Percentiles rank a stretch among this genome's conserved stretches.
phyloP scores from a whole-genome alignment of 257 asterid species.

The Ocimum tenuiflorum region DNA sequence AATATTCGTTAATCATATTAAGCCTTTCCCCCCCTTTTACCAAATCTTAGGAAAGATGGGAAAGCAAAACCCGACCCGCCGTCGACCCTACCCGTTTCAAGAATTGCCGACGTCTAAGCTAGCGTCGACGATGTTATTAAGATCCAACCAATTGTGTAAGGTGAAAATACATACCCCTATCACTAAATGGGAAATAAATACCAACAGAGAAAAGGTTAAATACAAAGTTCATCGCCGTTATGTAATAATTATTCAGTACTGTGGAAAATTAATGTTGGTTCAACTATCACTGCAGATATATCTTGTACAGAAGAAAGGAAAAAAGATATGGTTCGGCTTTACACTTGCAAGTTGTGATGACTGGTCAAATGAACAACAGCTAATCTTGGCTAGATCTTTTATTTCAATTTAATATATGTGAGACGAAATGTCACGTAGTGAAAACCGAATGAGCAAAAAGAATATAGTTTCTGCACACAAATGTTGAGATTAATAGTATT shows the following conservation, averaged over 20 bases:
- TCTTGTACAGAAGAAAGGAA: background rate
- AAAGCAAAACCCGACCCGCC: background rate
- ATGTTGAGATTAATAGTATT: background rate
- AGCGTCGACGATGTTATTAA: no score
- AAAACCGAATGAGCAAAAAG: slow-evolving; percentile 9
- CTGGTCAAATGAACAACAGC: slow-evolving; percentile 38
- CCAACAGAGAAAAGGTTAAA: background rate
- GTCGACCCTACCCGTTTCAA: no score
- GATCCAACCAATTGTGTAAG: no score
- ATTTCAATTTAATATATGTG: background rate
- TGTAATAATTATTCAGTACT: background rate
- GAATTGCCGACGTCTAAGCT: no score
- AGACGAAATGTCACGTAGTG: background rate
- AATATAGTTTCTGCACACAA: slow-evolving; percentile 26
- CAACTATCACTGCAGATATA: background rate
- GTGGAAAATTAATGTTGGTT: slow-evolving; percentile 8
- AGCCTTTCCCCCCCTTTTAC: no score
- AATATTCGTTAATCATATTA: background rate
- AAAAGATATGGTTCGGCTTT: slow-evolving; percentile 11
- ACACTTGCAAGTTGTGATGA: slow-evolving; percentile 15
- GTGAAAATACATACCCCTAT: no score
- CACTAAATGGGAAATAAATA: slow-evolving; percentile 14
- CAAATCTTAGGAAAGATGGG: background rate
- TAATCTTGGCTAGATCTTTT: slow-evolving; percentile 30
- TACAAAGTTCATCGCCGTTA: slow-evolving; percentile 7